A percentile compares a stretch with the other conserved stretches of the same genome.
Evolutionary conservation across 805 yeast genomes (phyloP).

Genomic region (Candida verbasci): DNA sequence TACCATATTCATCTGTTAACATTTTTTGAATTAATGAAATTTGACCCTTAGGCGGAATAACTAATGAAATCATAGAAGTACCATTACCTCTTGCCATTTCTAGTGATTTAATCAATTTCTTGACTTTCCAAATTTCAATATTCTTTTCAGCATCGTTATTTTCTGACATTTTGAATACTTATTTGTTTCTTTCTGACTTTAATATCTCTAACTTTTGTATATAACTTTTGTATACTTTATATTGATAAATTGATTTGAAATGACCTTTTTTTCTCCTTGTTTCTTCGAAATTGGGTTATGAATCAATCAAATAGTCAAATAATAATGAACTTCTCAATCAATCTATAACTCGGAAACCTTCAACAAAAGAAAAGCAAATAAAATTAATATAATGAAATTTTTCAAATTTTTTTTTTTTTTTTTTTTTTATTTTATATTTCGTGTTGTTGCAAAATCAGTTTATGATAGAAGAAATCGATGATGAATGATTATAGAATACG

Average conservation of each 20-base stretch:
- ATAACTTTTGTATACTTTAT: too few species aligned
- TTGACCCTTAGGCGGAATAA: conserved; percentile 94
- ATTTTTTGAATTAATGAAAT: conserved; percentile 81
- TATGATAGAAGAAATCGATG: too few species aligned
- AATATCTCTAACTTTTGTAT: too few species aligned
- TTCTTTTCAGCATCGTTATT: conserved; percentile 86
- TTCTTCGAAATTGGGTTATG: too few species aligned
- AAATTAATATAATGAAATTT: background rate
- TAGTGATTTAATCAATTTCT: conserved; percentile 82
- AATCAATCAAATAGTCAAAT: too few species aligned
- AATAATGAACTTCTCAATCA: too few species aligned
- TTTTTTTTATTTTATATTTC: background rate
- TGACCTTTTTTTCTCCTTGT: too few species aligned
- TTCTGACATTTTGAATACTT: conserved; percentile 1
- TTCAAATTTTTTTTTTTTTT: conserved; percentile 1
- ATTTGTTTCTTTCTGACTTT: background rate
- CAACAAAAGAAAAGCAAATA: conserved; percentile 1
- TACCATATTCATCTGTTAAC: conserved; percentile 97
- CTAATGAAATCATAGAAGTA: conserved; percentile 96
- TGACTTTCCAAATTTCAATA: conserved; percentile 98
- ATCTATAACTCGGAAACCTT: too few species aligned
- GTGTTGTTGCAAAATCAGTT: background rate
- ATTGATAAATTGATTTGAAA: too few species aligned
- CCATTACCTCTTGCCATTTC: conserved; percentile 97
- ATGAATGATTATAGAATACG: too few species aligned